These are phyloP conservation scores for Avicennia marina DNA, from an alignment of 257 asterid genomes.

Conservation along the genomic window DNA sequence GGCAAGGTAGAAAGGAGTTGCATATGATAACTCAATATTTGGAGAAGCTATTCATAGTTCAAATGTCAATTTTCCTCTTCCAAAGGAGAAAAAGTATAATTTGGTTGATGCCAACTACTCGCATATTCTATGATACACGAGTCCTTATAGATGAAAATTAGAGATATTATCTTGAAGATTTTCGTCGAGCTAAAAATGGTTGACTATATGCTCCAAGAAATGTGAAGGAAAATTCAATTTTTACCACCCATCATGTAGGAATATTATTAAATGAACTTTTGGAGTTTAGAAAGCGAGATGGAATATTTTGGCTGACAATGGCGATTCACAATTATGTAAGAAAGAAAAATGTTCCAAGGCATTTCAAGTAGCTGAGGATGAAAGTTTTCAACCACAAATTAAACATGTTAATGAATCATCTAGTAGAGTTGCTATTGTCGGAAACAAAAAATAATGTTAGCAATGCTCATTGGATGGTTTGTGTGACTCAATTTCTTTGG, in stretches of 20 bases:
- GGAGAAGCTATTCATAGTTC: no score
- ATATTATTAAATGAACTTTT: background rate
- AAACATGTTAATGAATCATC: background rate
- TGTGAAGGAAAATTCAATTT: background rate
- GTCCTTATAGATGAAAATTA: background rate
- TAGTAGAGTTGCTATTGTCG: background rate
- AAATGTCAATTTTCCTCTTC: no score
- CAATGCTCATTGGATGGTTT: background rate
- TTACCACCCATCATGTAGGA: background rate
- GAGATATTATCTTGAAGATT: no score
- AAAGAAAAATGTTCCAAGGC: background rate
- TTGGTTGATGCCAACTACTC: background rate
- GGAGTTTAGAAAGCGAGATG: slow-evolving; percentile 10
- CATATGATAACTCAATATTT: slow-evolving; percentile 1
- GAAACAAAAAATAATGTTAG: background rate
- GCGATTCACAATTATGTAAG: background rate
- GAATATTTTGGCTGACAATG: slow-evolving; percentile 2
- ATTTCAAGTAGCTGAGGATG: slow-evolving; percentile 5
- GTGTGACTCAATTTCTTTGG: background rate
- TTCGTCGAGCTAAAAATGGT: no score
- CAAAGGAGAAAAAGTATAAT: background rate
- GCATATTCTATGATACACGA: background rate
- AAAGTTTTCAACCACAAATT: background rate
- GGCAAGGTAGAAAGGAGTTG: background rate
- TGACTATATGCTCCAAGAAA: no score